These are phyloP conservation scores for Castanea crenata DNA, from an alignment of 306 rosid species.

Conservation along the genomic window DNA sequence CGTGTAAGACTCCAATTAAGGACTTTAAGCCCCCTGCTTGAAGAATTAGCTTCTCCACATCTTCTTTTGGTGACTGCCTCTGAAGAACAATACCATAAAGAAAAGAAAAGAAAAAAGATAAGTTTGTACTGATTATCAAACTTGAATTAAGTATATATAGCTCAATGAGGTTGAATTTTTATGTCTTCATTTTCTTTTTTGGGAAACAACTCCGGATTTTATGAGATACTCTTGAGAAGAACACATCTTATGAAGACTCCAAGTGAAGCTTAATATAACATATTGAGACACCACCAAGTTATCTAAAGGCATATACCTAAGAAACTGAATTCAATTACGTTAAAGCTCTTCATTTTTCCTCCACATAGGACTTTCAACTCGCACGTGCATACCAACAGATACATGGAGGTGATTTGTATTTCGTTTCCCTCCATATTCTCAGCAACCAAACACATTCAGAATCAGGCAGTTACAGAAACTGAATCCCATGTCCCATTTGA, in stretches of 20 bases:
- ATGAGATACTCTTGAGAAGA: neutral
- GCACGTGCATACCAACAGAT: neutral
- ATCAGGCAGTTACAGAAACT: neutral
- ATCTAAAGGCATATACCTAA: too few species aligned
- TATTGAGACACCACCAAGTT: too few species aligned
- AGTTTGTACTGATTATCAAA: neutral
- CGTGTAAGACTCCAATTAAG: conserved; percentile 67
- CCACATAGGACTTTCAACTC: too few species aligned
- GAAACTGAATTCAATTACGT: too few species aligned
- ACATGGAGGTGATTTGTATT: neutral
- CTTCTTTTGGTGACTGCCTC: conserved; percentile 64
- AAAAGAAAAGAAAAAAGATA: neutral
- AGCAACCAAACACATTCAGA: neutral
- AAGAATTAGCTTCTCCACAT: conserved; percentile 71
- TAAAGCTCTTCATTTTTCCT: too few species aligned
- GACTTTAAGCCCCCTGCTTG: conserved; percentile 69
- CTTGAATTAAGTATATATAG: neutral
- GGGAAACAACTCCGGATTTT: neutral
- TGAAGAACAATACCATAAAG: conserved; percentile 21
- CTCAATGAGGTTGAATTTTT: neutral
- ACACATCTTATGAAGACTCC: too few species aligned
- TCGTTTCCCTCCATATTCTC: neutral
- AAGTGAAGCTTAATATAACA: too few species aligned
- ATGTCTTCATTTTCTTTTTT: neutral
- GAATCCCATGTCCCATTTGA: too few species aligned